A percentile compares a stretch with the other conserved stretches of the same genome.
phyloP scores from a whole-genome alignment of 139 green algal genomes.

The Micractinium sp. region DNA sequence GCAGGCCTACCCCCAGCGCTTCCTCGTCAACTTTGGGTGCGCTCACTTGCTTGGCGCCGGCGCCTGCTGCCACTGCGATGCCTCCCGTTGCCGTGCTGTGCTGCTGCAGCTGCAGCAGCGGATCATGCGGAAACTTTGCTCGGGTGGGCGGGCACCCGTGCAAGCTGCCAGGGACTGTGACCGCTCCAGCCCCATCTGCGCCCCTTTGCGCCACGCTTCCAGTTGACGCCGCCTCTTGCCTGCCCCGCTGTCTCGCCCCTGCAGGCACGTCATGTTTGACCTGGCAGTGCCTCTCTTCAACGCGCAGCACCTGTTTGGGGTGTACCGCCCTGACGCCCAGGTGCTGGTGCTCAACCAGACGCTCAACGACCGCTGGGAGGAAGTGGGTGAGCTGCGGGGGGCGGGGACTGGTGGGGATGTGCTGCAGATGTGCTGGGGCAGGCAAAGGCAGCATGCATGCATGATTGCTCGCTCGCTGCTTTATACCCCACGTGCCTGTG shows the following conservation, averaged over 20 bases:
- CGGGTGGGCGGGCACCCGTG: too few species aligned
- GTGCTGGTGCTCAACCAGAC: constrained; percentile 23
- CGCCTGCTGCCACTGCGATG: background rate
- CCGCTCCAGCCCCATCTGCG: background rate
- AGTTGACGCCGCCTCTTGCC: background rate
- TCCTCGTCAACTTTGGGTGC: constrained; percentile 33
- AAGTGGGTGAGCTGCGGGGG: background rate
- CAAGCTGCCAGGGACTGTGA: too few species aligned
- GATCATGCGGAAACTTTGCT: too few species aligned
- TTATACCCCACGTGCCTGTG: too few species aligned
- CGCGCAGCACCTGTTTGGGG: constrained; percentile 35
- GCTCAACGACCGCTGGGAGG: background rate
- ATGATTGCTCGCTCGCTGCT: too few species aligned
- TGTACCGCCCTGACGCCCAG: constrained; percentile 24
- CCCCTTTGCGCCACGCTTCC: background rate
- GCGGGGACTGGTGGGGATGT: too few species aligned
- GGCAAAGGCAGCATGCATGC: too few species aligned
- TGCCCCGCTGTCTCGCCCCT: background rate
- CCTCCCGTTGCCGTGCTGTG: too few species aligned
- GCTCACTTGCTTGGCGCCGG: background rate
- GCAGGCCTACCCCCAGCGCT: constrained; percentile 1
- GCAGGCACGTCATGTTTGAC: constrained; percentile 34
- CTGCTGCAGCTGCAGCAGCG: too few species aligned
- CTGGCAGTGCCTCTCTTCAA: constrained; percentile 35
- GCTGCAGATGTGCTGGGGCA: too few species aligned